A percentile compares a stretch with the other conserved stretches of the same genome.
phyloP scores from a whole-genome alignment of 179 eudicot genomes.

The Sideroxylon spinosum region DNA sequence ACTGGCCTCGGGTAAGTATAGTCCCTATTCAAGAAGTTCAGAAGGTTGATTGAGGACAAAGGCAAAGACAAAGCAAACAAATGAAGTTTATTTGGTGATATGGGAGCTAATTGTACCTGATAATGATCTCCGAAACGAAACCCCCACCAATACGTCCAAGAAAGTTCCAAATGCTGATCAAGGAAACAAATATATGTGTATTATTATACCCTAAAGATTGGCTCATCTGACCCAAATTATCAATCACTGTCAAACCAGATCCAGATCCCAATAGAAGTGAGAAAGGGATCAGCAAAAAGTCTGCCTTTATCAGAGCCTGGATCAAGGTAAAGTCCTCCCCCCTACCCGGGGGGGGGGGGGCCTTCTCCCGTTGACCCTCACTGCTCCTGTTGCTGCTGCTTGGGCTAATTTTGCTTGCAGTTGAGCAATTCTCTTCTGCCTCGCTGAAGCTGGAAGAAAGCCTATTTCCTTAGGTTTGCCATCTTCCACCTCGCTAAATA shows the following conservation, averaged over 20 bases:
- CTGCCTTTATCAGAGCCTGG: conserved; percentile 47
- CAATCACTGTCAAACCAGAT: conserved; percentile 48
- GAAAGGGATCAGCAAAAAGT: conserved; percentile 47
- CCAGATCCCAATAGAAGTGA: conserved; percentile 47
- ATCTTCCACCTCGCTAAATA: conserved; percentile 27
- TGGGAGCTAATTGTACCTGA: conserved; percentile 24
- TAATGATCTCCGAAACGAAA: conserved; percentile 43
- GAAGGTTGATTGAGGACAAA: not conserved
- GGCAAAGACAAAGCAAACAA: not conserved
- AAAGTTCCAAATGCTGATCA: conserved; percentile 56
- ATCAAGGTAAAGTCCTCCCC: conserved; percentile 47
- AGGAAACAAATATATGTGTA: conserved; percentile 44
- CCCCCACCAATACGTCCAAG: conserved; percentile 52
- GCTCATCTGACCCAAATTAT: conserved; percentile 52
- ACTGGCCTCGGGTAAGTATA: conserved; percentile 43
- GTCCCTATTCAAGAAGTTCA: conserved; percentile 25
- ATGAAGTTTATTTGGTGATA: not conserved
- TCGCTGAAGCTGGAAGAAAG: conserved; percentile 36
- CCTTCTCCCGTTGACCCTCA: conserved; percentile 42
- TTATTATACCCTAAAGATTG: conserved; percentile 44
- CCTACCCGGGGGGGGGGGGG: conserved; percentile 44
- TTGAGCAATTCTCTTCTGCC: conserved; percentile 41
- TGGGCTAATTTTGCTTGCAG: conserved; percentile 41
- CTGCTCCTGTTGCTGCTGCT: conserved; percentile 47
- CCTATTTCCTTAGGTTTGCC: conserved; percentile 36